Evolutionary conservation across 1,284 basidiomycete genomes (phyloP), one percentile per base, ranked within the genome.

Genomic region (Golubevia pallescens): DNA sequence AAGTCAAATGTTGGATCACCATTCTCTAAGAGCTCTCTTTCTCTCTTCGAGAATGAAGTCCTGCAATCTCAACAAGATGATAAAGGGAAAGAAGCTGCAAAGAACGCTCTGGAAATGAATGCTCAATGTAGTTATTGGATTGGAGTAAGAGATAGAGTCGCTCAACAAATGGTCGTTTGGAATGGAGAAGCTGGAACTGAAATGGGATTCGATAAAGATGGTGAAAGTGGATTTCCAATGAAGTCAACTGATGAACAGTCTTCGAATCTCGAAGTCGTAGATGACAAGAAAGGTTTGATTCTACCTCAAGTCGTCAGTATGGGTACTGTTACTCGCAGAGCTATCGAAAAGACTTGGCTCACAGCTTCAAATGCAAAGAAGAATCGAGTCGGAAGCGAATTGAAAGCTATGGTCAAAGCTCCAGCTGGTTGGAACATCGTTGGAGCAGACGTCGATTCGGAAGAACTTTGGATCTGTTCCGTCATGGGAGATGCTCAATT

Each of bases 401-500:
- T 99, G 68, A 99, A 99, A 86, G 92, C 95, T 0, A 97, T 99
- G 94, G 91, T 99, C 21, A 91, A 92, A 48, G 95, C 96, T 0
- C 96, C 97, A 0, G 89, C 91, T 0, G 96, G 96, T 0, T 98
- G 96, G 86, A 90, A 92, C 2, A 93, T 99, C 67, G 95, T 99
- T 21, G 97, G 97, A 8, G 97, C 97, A 0, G 97, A 99, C 85
- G 97, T 99, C 20, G 96, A 99, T 86, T 97, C 94, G 34, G 95
- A 99, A 87, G 97, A 99, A 86, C 88, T 99, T 23, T 99, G 97
- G 97, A 99, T 99, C 75, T 97, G 95, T 57, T 95, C 93, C 79
- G 94, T 95, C 68, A 97, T 98, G 94, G 96, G 96, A 2, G 97
- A 99, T 82, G 94, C 95, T 0, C 96, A 99, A 86, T 97, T 99